Evolutionary conservation across 805 yeast genomes (phyloP).

Genomic region (Allodekkera sacchari): DNA sequence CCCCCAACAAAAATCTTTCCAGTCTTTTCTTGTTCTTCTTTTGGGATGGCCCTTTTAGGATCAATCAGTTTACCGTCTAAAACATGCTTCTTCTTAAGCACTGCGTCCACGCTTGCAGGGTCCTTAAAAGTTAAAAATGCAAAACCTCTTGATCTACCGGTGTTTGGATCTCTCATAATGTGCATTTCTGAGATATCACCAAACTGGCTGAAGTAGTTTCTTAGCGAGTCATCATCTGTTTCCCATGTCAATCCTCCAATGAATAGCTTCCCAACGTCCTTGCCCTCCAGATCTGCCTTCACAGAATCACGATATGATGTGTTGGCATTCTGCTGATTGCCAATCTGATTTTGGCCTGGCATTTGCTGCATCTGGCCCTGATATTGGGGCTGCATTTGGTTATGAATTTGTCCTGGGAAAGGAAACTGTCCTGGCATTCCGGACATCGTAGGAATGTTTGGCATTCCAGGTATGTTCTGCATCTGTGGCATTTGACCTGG

Average conservation of each 20-base stretch:
- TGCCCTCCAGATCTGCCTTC: slow-evolving; percentile 42
- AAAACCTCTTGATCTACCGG: slow-evolving; percentile 91
- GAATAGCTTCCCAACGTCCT: slow-evolving; percentile 86
- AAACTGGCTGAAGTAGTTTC: slow-evolving; percentile 73
- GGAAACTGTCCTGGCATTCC: no score
- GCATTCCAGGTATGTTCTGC: no score
- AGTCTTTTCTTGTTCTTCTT: slow-evolving; percentile 93
- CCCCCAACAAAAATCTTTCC: slow-evolving; percentile 98
- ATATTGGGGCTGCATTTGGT: not conserved
- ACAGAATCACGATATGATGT: slow-evolving; percentile 19
- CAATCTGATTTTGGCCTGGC: slow-evolving; percentile 3
- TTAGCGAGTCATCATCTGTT: slow-evolving; percentile 82
- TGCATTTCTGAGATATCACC: slow-evolving; percentile 86
- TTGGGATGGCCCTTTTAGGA: slow-evolving; percentile 95
- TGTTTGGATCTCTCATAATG: slow-evolving; percentile 82
- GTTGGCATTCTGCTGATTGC: not conserved
- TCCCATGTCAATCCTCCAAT: slow-evolving; percentile 98
- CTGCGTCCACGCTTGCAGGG: slow-evolving; percentile 78
- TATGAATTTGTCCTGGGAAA: no score
- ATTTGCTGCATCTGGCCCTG: slow-evolving; percentile 8
- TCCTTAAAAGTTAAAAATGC: slow-evolving; percentile 85
- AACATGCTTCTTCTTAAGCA: slow-evolving; percentile 76
- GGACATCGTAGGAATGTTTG: no score
- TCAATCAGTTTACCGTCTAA: slow-evolving; percentile 94
- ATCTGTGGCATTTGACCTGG: not conserved